Percentiles rank a stretch among this genome's conserved stretches.
These are phyloP conservation scores for Dipodascus geniculatus DNA, from an alignment of 805 yeast species.

Conservation along the genomic window DNA sequence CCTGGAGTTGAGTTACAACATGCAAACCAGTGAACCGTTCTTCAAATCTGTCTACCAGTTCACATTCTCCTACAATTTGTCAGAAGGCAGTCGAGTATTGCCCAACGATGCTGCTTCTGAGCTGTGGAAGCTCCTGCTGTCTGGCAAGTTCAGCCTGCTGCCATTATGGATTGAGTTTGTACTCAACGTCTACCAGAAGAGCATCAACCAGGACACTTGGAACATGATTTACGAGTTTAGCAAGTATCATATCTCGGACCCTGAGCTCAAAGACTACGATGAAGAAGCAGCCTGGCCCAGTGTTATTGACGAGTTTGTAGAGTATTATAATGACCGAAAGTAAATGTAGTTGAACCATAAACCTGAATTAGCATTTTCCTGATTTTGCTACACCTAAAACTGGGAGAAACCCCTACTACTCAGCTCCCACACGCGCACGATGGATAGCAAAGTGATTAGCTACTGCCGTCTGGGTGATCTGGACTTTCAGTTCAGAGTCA, in stretches of 20 bases:
- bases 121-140: conserved; percentile 66
- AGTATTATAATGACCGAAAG: conserved; percentile 26
- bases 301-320: conserved; percentile 73
- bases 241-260: conserved; percentile 36
- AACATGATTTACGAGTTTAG: conserved; percentile 65
- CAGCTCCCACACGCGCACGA: conserved; percentile 5
- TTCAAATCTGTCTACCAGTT: conserved; percentile 55
- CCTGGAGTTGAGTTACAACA: conserved; percentile 23
- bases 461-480: conserved; percentile 49
- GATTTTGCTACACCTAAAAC: not conserved
- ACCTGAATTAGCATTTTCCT: not conserved
- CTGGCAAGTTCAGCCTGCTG: conserved; percentile 25
- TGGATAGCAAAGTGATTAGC: conserved; percentile 34
- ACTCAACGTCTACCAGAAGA: conserved; percentile 29
- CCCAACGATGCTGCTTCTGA: conserved; percentile 49
- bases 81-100: conserved; percentile 45
- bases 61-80: conserved; percentile 57
- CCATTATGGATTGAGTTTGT: conserved; percentile 48
- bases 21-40: conserved; percentile 29
- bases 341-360: not conserved
- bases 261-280: conserved; percentile 48
- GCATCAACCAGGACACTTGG: conserved; percentile 72
- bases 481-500: conserved; percentile 36
- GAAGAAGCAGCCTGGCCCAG: conserved; percentile 90
- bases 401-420: no score